Evolutionary conservation across 805 yeast species (phyloP).

Genomic region (Komagataella pastoris): DNA sequence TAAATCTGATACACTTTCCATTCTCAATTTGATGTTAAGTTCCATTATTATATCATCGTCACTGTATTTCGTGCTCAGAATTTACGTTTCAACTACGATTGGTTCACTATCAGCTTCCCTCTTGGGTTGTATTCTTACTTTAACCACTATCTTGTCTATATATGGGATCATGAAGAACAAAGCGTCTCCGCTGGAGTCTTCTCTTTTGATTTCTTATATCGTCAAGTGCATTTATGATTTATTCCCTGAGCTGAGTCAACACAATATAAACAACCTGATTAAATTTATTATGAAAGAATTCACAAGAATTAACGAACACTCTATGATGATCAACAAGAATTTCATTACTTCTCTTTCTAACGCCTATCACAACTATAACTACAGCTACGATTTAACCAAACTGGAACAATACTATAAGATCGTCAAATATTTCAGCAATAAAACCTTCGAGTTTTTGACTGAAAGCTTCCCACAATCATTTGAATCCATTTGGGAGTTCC

Average conservation of each 20-base stretch:
- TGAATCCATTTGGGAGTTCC: slow-evolving; percentile 40
- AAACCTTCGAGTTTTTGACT: slow-evolving; percentile 13
- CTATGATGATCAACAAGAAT: slow-evolving; percentile 14
- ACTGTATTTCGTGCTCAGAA: slow-evolving; percentile 67
- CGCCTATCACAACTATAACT: slow-evolving; percentile 9
- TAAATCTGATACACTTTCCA: slow-evolving; percentile 68
- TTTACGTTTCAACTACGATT: slow-evolving; percentile 58
- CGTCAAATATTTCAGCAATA: slow-evolving; percentile 7
- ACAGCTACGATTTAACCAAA: neutral
- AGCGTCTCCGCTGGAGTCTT: slow-evolving; percentile 86
- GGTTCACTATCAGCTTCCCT: slow-evolving; percentile 68
- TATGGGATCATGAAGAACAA: slow-evolving; percentile 74
- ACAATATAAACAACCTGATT: slow-evolving; percentile 17
- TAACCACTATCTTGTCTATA: slow-evolving; percentile 59
- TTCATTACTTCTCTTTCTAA: slow-evolving; percentile 20
- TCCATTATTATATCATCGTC: slow-evolving; percentile 69
- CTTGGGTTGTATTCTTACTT: slow-evolving; percentile 73
- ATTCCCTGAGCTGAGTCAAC: slow-evolving; percentile 71
- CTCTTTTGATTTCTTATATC: slow-evolving; percentile 77
- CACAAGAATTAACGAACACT: slow-evolving; percentile 19
- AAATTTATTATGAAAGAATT: slow-evolving; percentile 22
- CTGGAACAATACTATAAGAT: neutral
- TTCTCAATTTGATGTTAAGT: slow-evolving; percentile 55
- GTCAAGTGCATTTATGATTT: slow-evolving; percentile 90
- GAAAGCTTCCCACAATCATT: slow-evolving; percentile 39